Evolutionary conservation across 768 basidiomycete genomes (phyloP).

Genomic region (Mycena sanguinolenta): DNA sequence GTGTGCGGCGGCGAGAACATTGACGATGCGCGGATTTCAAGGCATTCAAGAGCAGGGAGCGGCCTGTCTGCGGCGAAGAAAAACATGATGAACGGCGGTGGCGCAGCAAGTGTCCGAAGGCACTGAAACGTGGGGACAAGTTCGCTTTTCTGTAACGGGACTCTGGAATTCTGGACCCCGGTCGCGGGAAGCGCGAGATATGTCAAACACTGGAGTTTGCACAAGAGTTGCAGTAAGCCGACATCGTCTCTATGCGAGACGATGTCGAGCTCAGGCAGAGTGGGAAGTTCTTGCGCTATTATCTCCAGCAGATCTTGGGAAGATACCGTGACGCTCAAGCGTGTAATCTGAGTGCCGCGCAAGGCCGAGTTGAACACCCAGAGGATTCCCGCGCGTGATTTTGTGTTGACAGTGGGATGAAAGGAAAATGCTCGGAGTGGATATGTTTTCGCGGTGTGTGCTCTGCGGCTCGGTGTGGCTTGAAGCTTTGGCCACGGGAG

Average conservation of each 20-base stretch:
- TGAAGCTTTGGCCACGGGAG: neutral
- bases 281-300: constrained; percentile 1
- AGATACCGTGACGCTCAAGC: neutral
- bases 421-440: constrained; percentile 10
- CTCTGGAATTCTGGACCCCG: too few species aligned
- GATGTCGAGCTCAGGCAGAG: neutral
- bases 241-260: neutral
- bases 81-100: constrained; percentile 1
- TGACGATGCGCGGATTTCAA: constrained; percentile 5
- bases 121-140: neutral
- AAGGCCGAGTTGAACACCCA: constrained; percentile 19
- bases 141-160: too few species aligned
- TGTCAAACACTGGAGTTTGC: too few species aligned
- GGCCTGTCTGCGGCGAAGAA: neutral
- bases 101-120: neutral
- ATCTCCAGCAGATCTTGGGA: neutral
- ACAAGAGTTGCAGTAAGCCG: neutral
- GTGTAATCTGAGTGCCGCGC: neutral
- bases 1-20: neutral
- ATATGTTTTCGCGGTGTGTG: neutral
- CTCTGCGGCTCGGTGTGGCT: neutral
- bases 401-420: neutral
- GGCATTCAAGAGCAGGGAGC: neutral
- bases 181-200: too few species aligned
- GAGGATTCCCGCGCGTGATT: neutral